Percentiles rank a stretch among this genome's conserved stretches.
These are phyloP conservation scores for Mycena chlorophos DNA, from an alignment of 768 basidiomycete species.

Conservation along the genomic window DNA sequence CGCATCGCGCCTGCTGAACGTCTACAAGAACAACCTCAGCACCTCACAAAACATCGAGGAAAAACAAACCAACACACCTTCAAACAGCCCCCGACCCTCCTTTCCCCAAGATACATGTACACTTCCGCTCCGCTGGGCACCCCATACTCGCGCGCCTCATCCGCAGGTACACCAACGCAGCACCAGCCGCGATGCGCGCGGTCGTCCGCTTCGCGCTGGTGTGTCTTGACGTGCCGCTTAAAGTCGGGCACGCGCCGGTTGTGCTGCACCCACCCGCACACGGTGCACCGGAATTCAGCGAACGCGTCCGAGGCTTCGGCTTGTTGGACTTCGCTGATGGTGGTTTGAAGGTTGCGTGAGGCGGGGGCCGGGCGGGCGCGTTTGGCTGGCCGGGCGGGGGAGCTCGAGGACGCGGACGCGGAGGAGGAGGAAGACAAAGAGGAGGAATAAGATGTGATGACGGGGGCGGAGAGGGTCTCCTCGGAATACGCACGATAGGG, in stretches of 20 bases:
- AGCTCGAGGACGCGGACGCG: slow-evolving; percentile 2
- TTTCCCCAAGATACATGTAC: slow-evolving; percentile 29
- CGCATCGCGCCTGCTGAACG: slow-evolving; percentile 48
- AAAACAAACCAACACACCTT: too few species aligned
- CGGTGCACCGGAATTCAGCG: slow-evolving; percentile 43
- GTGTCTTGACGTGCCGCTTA: slow-evolving; percentile 58
- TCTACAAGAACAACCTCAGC: too few species aligned
- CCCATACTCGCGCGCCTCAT: not conserved
- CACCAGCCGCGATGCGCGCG: slow-evolving; percentile 35
- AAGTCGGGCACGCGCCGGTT: slow-evolving; percentile 59
- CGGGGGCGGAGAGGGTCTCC: slow-evolving; percentile 9
- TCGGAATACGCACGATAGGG: not conserved
- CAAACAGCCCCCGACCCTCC: slow-evolving; percentile 43
- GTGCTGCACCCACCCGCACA: slow-evolving; percentile 47
- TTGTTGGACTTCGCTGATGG: slow-evolving; percentile 25
- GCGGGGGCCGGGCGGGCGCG: slow-evolving; percentile 36
- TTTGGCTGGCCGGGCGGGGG: slow-evolving; percentile 20
- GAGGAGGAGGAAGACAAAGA: slow-evolving; percentile 4
- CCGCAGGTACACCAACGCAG: slow-evolving; percentile 41
- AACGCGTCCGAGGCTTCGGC: slow-evolving; percentile 24
- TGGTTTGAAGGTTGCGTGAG: slow-evolving; percentile 49
- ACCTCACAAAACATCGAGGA: too few species aligned
- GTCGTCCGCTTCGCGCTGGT: slow-evolving; percentile 46
- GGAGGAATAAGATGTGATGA: too few species aligned
- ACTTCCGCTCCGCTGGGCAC: slow-evolving; percentile 20